These are phyloP conservation scores for Sicyos baderoa DNA, from an alignment of 306 rosid species.

Conservation along the genomic window DNA sequence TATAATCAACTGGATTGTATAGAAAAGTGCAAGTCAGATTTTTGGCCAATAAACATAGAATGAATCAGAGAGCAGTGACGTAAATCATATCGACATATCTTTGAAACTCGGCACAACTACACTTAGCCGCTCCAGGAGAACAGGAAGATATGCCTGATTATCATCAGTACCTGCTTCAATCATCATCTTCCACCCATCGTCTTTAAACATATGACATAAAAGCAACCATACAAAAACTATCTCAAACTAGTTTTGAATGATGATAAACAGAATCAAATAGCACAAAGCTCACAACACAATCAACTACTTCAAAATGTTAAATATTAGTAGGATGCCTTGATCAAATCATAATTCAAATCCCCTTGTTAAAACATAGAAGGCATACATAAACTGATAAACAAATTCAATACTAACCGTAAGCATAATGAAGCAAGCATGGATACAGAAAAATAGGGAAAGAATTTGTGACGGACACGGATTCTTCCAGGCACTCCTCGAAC, in stretches of 20 bases:
- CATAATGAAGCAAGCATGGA: no score
- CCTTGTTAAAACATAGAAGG: neutral
- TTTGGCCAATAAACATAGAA: constrained; percentile 6
- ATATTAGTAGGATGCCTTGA: neutral
- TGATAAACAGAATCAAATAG: neutral
- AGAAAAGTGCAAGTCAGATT: neutral
- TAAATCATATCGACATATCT: constrained; percentile 20
- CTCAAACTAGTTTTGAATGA: neutral
- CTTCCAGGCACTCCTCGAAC: no score
- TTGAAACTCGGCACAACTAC: constrained; percentile 21
- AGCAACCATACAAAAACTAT: neutral
- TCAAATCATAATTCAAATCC: neutral
- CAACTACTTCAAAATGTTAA: neutral
- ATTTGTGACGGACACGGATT: no score
- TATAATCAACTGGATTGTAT: neutral
- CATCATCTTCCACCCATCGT: constrained; percentile 40
- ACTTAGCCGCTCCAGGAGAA: constrained; percentile 21
- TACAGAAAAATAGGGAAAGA: no score
- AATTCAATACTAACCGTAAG: neutral
- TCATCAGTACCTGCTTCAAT: constrained; percentile 28
- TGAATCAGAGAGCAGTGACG: constrained; percentile 17
- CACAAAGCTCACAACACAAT: neutral
- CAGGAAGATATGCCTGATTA: constrained; percentile 18
- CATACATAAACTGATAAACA: neutral
- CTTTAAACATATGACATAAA: neutral